Percentiles rank a stretch among this genome's conserved stretches.
Evolutionary conservation across 176 grass and related monocot genomes (phyloP).

Genomic region (Bothriochloa decipiens): DNA sequence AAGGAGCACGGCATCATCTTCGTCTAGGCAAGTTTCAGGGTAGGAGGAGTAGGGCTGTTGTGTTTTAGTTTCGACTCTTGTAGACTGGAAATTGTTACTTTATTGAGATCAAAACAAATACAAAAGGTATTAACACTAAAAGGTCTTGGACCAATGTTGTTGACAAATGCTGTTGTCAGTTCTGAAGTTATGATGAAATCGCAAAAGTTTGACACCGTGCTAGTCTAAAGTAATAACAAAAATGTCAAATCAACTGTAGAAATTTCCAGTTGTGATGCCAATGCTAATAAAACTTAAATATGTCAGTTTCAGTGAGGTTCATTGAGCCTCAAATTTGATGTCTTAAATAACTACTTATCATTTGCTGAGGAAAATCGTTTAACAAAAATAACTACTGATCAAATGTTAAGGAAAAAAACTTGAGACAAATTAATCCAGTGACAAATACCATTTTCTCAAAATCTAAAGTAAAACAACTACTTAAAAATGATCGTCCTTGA

Average conservation of each 20-base stretch:
- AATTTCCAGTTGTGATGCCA: neutral
- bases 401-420: neutral
- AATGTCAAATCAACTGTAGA: neutral
- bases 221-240: neutral
- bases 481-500: neutral
- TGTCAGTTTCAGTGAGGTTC: neutral
- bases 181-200: neutral
- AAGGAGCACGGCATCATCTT: constrained; percentile 92
- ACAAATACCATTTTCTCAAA: neutral
- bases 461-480: neutral
- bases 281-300: neutral
- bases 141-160: neutral
- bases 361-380: too few species aligned
- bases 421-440: neutral
- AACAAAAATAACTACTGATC: too few species aligned
- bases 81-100: neutral
- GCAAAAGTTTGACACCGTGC: neutral
- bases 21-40: constrained; percentile 50
- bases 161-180: neutral
- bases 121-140: neutral
- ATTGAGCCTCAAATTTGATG: neutral
- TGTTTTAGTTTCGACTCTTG: constrained; percentile 15
- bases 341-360: neutral
- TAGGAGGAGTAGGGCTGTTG: constrained; percentile 23
- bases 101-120: neutral